Evolutionary conservation across 202 grass and related monocot species (phyloP).

Genomic region (Schoenoplectus triqueter): DNA sequence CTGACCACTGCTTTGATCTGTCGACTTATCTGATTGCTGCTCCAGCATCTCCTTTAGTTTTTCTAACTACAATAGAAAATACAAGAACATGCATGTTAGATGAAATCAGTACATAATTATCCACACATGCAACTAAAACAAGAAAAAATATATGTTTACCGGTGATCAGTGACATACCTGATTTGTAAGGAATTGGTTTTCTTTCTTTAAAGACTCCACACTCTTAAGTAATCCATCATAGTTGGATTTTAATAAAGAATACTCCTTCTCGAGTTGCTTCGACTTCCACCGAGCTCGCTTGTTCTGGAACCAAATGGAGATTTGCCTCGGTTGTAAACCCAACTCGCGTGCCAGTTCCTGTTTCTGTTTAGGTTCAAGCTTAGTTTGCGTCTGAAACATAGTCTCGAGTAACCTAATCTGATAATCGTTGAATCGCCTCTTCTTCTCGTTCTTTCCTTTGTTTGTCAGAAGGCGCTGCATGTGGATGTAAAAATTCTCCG

Average conservation of each 20-base stretch:
- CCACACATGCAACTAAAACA: background rate
- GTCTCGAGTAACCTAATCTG: slow-evolving; percentile 80
- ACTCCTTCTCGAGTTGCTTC: slow-evolving; percentile 86
- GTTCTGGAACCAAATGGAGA: slow-evolving; percentile 96
- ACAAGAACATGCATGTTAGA: background rate
- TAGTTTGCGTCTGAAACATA: slow-evolving; percentile 75
- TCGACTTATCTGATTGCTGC: slow-evolving; percentile 46
- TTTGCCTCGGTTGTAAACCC: slow-evolving; percentile 76
- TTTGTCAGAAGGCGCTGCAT: slow-evolving; percentile 34
- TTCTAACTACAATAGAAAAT: slow-evolving; percentile 42
- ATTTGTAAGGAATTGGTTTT: slow-evolving; percentile 62
- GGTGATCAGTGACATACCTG: slow-evolving; percentile 46
- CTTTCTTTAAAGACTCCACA: slow-evolving; percentile 61
- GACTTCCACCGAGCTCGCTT: slow-evolving; percentile 81
- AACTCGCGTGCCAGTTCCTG: slow-evolving; percentile 67
- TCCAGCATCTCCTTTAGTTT: slow-evolving; percentile 57
- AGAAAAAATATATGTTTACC: background rate
- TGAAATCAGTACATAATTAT: background rate
- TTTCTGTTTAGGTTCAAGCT: slow-evolving; percentile 85
- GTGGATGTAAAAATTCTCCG: slow-evolving; percentile 29
- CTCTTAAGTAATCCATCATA: slow-evolving; percentile 55
- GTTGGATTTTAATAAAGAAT: slow-evolving; percentile 49
- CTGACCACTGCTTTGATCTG: slow-evolving; percentile 37
- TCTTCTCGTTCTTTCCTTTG: slow-evolving; percentile 47
- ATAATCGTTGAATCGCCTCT: slow-evolving; percentile 71